phyloP scores from a whole-genome alignment of 192 early-diverging fungal genomes.

The Pilobolus umbonatus region DNA sequence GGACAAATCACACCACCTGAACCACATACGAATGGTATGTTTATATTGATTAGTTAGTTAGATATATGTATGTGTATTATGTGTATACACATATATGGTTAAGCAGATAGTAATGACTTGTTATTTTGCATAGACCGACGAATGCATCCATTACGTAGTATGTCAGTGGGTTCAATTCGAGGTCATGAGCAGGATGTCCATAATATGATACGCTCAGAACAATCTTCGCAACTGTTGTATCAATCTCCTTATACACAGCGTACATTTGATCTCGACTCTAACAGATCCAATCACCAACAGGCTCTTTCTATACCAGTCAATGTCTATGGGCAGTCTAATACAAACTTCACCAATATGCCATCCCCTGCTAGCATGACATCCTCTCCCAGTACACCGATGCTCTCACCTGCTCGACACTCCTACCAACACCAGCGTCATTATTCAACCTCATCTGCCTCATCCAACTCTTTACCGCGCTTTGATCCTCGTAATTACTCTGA shows the following conservation, averaged over 20 bases:
- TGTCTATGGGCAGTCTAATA: neutral
- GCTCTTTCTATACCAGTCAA: conserved; percentile 8
- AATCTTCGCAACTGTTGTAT: conserved; percentile 9
- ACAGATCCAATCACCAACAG: neutral
- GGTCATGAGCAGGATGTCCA: neutral
- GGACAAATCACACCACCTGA: neutral
- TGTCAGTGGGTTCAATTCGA: conserved; percentile 21
- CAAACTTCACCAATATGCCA: conserved; percentile 12
- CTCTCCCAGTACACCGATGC: conserved; percentile 18
- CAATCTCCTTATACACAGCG: conserved; percentile 2
- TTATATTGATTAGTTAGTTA: neutral
- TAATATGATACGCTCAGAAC: neutral
- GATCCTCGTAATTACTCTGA: conserved; percentile 15
- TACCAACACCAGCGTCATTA: conserved; percentile 11
- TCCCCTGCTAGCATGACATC: conserved; percentile 20
- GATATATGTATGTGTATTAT: neutral
- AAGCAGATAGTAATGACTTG: neutral
- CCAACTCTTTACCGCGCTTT: conserved; percentile 4
- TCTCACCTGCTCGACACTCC: conserved; percentile 18
- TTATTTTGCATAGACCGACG: conserved; percentile 1
- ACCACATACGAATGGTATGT: neutral
- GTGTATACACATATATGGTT: neutral
- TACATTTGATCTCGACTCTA: neutral
- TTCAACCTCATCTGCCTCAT: conserved; percentile 10
- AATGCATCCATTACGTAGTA: conserved; percentile 19